Conservation (phyloP, 495 filamentous ascomycete genomes). For the Sporormia fimetaria region DNA sequence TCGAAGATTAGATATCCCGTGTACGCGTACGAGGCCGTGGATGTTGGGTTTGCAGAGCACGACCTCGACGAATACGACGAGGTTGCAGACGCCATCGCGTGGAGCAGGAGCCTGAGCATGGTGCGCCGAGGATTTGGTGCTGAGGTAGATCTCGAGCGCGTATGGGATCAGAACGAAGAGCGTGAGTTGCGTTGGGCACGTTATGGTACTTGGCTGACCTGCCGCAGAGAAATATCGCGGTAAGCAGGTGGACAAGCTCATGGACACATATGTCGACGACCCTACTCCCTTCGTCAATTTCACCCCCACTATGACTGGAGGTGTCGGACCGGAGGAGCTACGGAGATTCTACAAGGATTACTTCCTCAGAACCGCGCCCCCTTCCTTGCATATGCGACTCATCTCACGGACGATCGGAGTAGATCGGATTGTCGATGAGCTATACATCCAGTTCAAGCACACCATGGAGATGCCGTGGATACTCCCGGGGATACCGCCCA, state of each 20-base stretch:
- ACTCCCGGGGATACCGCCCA: conserved; percentile 64
- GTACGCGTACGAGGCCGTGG: conserved; percentile 31
- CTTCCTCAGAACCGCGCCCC: conserved; percentile 62
- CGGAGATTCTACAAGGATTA: conserved; percentile 60
- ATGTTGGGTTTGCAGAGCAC: conserved; percentile 41
- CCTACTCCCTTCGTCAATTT: conserved; percentile 50
- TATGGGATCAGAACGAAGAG: conserved; percentile 50
- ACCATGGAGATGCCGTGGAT: conserved; percentile 67
- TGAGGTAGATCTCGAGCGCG: conserved; percentile 47
- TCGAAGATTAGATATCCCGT: conserved; percentile 36
- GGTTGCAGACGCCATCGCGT: conserved; percentile 39
- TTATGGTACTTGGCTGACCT: neutral
- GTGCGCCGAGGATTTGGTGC: conserved; percentile 45
- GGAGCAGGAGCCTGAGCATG: conserved; percentile 37
- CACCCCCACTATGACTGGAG: conserved; percentile 54
- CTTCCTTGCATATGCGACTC: conserved; percentile 54
- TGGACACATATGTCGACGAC: conserved; percentile 43
- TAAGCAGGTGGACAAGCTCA: conserved; percentile 33
- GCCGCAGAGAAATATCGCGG: conserved; percentile 28
- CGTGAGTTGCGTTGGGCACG: conserved; percentile 30
- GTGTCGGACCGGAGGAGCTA: conserved; percentile 56
- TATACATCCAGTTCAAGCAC: conserved; percentile 56
- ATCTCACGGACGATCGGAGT: conserved; percentile 56
- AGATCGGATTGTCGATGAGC: conserved; percentile 51
- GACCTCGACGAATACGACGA: conserved; percentile 42